Evolutionary conservation across 2,329 filamentous ascomycete species (phyloP).

Genomic region (Berkeleyomyces rouxiae): DNA sequence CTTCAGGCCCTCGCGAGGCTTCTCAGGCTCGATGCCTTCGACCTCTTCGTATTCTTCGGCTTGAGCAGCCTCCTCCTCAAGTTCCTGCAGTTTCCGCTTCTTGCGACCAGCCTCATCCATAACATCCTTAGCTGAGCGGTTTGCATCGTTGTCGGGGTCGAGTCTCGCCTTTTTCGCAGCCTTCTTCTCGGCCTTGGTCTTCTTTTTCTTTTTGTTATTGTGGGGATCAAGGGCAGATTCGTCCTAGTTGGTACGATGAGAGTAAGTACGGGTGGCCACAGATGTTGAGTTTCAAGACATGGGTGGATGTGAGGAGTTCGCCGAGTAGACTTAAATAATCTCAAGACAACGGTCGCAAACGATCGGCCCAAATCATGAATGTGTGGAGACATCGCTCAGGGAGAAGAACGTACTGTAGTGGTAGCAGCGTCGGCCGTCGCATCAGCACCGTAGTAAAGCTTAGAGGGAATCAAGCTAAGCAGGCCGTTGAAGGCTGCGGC

Average conservation of each 20-base stretch:
- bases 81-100: conserved; percentile 57
- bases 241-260: conserved; percentile 36
- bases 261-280: neutral
- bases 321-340: too few relatives aligned
- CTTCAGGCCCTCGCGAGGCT: conserved; percentile 48
- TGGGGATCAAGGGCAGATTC: conserved; percentile 49
- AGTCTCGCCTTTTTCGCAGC: conserved; percentile 77
- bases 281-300: neutral
- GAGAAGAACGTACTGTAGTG: conserved; percentile 42
- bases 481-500: conserved; percentile 72
- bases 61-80: conserved; percentile 25
- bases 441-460: conserved; percentile 84
- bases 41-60: conserved; percentile 32
- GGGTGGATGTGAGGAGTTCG: neutral
- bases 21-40: conserved; percentile 40
- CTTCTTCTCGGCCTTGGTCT: conserved; percentile 75
- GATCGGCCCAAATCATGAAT: too few relatives aligned
- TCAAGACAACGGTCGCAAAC: neutral
- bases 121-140: conserved; percentile 75
- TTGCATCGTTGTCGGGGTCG: conserved; percentile 68
- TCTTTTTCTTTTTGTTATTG: conserved; percentile 53
- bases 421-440: conserved; percentile 43
- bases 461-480: conserved; percentile 73
- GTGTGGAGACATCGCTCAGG: neutral
- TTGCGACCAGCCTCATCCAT: conserved; percentile 65